Evolutionary conservation across 768 basidiomycete species (phyloP).

Genomic region (Tephrocybe sp.): DNA sequence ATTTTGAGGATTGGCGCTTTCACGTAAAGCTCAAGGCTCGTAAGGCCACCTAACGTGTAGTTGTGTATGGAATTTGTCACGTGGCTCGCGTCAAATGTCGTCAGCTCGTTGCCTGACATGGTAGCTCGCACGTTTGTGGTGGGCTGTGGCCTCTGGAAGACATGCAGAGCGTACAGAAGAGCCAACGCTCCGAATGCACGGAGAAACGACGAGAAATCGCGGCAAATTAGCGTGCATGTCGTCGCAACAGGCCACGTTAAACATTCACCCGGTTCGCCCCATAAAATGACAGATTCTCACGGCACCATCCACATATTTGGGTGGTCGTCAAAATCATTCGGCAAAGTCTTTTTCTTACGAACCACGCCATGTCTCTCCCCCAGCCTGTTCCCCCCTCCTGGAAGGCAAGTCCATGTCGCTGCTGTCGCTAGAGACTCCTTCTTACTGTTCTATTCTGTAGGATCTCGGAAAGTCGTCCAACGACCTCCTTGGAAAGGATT

Average conservation of each 20-base stretch:
- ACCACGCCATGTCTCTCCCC: conserved; percentile 75
- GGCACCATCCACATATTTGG: conserved; percentile 19
- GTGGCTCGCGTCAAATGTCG: conserved; percentile 2
- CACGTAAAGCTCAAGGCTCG: not conserved
- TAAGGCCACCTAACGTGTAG: too few relatives aligned
- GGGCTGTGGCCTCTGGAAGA: too few relatives aligned
- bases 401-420: conserved; percentile 61
- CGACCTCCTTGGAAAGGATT: conserved; percentile 93
- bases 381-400: conserved; percentile 97
- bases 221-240: too few relatives aligned
- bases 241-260: conserved; percentile 1
- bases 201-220: too few relatives aligned
- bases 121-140: not conserved
- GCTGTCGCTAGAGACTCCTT: not conserved
- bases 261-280: conserved; percentile 14
- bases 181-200: too few relatives aligned
- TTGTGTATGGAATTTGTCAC: conserved; percentile 1
- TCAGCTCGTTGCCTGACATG: not conserved
- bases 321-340: conserved; percentile 9
- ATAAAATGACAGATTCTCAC: conserved; percentile 20
- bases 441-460: conserved; percentile 33
- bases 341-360: conserved; percentile 20
- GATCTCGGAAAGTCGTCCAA: conserved; percentile 97
- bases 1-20: too few relatives aligned
- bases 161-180: too few relatives aligned